phyloP scores from a whole-genome alignment of 208 protist genomes.

The Leishmania amazonensis region DNA sequence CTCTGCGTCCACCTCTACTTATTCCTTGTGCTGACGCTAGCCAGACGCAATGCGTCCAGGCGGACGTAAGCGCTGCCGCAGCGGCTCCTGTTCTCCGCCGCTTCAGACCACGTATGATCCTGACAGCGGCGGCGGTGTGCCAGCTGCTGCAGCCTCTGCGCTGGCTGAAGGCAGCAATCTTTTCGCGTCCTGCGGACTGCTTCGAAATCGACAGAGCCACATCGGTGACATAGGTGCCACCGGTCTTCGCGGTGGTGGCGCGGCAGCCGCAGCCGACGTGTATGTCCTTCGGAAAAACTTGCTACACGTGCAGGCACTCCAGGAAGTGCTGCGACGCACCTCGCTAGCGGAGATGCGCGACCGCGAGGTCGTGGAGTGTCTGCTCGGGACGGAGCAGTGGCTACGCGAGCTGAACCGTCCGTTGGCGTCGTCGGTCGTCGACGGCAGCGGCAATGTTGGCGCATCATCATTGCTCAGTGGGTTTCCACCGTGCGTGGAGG shows the following conservation, averaged over 20 bases:
- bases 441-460: not conserved
- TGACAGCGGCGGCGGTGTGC: not conserved
- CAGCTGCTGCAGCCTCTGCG: not conserved
- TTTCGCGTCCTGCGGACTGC: constrained; percentile 12
- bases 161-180: not conserved
- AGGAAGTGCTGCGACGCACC: constrained; percentile 70
- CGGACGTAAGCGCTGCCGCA: constrained; percentile 20
- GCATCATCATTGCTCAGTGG: not conserved
- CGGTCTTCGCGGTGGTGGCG: not conserved
- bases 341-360: constrained; percentile 79
- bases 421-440: not conserved
- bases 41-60: constrained; percentile 3
- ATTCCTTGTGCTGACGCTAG: not conserved
- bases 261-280: not conserved
- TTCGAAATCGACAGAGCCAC: not conserved
- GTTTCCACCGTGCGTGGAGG: not conserved
- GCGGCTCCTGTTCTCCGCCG: constrained; percentile 22
- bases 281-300: constrained; percentile 20
- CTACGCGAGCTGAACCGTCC: constrained; percentile 29
- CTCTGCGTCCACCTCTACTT: not conserved
- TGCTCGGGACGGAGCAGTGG: constrained; percentile 53
- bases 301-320: constrained; percentile 44
- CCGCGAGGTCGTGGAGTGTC: constrained; percentile 69
- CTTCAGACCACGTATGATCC: not conserved
- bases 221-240: too few relatives aligned